These are phyloP conservation scores for Globisporangium barbulae DNA, from an alignment of 352 stramenopile species.

Conservation along the genomic window DNA sequence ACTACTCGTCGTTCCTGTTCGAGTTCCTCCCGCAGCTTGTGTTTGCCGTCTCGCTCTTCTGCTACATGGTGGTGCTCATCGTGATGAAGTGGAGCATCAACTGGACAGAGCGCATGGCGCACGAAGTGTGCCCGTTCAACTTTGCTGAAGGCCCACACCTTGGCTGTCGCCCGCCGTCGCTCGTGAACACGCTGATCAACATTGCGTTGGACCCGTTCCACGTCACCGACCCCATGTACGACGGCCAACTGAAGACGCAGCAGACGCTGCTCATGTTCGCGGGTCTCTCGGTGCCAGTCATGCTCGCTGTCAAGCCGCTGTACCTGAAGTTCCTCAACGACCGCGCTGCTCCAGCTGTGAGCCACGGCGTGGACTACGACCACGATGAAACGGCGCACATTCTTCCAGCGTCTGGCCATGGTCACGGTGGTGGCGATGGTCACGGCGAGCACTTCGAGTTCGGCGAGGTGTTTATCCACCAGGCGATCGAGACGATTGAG, in stretches of 20 bases:
- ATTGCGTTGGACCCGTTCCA: constrained; percentile 94
- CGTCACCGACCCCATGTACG: constrained; percentile 96
- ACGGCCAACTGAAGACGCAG: constrained; percentile 88
- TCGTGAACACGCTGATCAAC: constrained; percentile 99
- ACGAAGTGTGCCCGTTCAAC: constrained; percentile 91
- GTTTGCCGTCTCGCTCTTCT: constrained; percentile 96
- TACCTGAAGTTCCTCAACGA: constrained; percentile 83
- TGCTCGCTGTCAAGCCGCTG: constrained; percentile 96
- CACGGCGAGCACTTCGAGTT: constrained; percentile 90
- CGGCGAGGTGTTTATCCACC: constrained; percentile 98
- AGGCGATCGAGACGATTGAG: constrained; percentile 99
- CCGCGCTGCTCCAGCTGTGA: constrained; percentile 45
- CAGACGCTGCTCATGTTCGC: constrained; percentile 92
- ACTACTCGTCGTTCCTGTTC: constrained; percentile 95
- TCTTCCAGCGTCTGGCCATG: constrained; percentile 35
- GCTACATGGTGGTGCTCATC: constrained; percentile 99
- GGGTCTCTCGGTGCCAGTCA: constrained; percentile 94
- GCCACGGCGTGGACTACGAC: constrained; percentile 74
- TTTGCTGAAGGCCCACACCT: constrained; percentile 89
- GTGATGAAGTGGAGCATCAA: constrained; percentile 99
- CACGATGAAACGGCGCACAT: constrained; percentile 71
- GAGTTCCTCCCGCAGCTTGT: constrained; percentile 97
- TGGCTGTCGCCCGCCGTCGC: constrained; percentile 95
- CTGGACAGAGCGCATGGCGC: constrained; percentile 94
- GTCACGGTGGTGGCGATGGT: constrained; percentile 33